These are phyloP conservation scores for Solanum clarkiae DNA, from an alignment of 257 asterid species.

Conservation along the genomic window DNA sequence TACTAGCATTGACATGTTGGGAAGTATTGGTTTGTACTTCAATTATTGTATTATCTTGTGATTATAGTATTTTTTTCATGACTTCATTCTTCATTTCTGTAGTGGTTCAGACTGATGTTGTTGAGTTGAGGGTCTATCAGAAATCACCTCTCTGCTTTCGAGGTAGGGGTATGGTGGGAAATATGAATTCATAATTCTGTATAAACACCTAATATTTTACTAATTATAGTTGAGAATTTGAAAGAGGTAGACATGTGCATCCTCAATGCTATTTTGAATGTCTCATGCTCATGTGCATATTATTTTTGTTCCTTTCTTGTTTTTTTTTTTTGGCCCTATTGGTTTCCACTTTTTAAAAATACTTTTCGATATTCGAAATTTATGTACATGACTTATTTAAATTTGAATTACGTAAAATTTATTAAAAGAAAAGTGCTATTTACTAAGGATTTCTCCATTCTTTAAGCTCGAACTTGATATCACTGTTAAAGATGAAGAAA, in stretches of 20 bases:
- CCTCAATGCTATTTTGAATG: not conserved
- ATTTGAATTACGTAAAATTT: rapidly evolving
- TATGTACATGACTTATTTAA: not conserved
- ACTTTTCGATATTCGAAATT: not conserved
- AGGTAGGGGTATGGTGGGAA: too few species aligned
- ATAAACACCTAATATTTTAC: not conserved
- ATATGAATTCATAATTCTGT: not conserved
- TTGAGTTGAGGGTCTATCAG: too few species aligned
- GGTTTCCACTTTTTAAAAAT: not conserved
- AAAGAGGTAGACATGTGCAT: not conserved
- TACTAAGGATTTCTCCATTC: too few species aligned
- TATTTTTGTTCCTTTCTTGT: not conserved
- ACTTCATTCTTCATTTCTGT: too few species aligned
- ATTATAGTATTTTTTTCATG: too few species aligned
- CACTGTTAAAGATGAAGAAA: not conserved
- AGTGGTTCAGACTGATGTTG: too few species aligned
- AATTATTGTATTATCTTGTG: too few species aligned
- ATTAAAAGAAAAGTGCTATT: not conserved
- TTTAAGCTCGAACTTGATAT: rapidly evolving
- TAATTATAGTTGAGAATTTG: not conserved
- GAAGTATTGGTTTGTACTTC: too few species aligned
- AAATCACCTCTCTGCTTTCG: too few species aligned
- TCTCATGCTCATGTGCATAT: not conserved
- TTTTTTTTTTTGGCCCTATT: not conserved
- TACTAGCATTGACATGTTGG: not conserved